Conservation (phyloP, 1,284 basidiomycete genomes). For the Irpex rosettiformis region DNA sequence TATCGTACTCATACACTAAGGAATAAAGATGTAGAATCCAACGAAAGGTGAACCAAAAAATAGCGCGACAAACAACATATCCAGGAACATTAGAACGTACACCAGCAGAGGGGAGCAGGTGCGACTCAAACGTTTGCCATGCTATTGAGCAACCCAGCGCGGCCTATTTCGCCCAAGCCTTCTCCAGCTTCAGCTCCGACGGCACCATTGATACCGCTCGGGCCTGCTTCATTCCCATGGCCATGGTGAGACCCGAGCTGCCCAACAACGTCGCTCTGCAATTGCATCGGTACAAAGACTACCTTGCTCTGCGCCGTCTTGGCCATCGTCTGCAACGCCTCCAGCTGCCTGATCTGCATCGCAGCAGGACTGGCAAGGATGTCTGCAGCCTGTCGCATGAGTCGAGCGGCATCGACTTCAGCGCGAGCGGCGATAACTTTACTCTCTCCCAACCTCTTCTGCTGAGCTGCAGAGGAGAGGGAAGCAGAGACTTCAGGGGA, state of each 20-base stretch:
- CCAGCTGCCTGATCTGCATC: slow-evolving; percentile 96
- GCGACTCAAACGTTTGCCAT: slow-evolving; percentile 26
- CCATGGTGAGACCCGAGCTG: slow-evolving; percentile 33
- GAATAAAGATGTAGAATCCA: neutral
- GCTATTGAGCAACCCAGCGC: slow-evolving; percentile 53
- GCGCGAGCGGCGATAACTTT: slow-evolving; percentile 97
- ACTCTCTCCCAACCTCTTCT: slow-evolving; percentile 92
- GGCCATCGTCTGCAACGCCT: slow-evolving; percentile 75
- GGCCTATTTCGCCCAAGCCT: slow-evolving; percentile 41
- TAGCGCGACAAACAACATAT: no score
- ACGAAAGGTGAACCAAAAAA: neutral
- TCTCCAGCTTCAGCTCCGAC: slow-evolving; percentile 42
- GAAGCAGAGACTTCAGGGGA: slow-evolving; percentile 88
- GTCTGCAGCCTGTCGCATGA: slow-evolving; percentile 93
- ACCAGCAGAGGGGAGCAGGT: neutral
- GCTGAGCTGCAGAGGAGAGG: slow-evolving; percentile 89
- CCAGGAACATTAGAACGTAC: no score
- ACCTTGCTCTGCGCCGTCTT: slow-evolving; percentile 83
- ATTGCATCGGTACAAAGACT: slow-evolving; percentile 91
- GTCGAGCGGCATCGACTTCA: slow-evolving; percentile 90
- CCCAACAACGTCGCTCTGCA: slow-evolving; percentile 67
- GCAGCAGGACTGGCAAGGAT: slow-evolving; percentile 91
- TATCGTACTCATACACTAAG: neutral
- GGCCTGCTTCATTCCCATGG: slow-evolving; percentile 7
- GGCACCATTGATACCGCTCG: slow-evolving; percentile 21